Conservation (phyloP, 805 yeast species). For the Kodamaea fukazawae region DNA sequence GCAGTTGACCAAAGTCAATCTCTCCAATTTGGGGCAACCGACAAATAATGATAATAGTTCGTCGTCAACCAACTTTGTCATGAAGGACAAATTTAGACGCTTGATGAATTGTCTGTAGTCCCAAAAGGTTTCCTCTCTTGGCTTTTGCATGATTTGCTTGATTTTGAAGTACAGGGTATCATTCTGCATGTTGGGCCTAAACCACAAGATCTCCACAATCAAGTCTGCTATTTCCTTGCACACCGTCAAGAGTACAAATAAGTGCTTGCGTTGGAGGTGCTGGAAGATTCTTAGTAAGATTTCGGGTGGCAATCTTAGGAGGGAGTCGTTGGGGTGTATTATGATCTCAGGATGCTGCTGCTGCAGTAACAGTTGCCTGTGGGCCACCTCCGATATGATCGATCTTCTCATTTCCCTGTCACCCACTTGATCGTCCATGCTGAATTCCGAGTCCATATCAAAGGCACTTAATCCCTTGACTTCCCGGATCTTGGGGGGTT, state of each 20-base stretch:
- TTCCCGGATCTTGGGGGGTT: no score
- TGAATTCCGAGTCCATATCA: conserved; percentile 19
- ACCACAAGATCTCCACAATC: conserved; percentile 80
- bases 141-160: conserved; percentile 50
- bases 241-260: conserved; percentile 62
- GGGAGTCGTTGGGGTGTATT: conserved; percentile 26
- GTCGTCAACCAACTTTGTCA: conserved; percentile 67
- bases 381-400: conserved; percentile 20
- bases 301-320: conserved; percentile 54
- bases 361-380: conserved; percentile 8
- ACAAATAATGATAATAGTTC: conserved; percentile 55
- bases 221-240: conserved; percentile 79
- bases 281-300: conserved; percentile 66
- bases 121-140: conserved; percentile 53
- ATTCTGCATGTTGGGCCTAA: conserved; percentile 70
- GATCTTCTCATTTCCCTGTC: conserved; percentile 35
- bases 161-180: conserved; percentile 51
- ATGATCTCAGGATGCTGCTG: conserved; percentile 5
- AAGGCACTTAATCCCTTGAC: no score
- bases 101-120: conserved; percentile 68
- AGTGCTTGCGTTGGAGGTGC: conserved; percentile 58
- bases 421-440: conserved; percentile 36
- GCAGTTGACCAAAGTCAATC: conserved; percentile 84
- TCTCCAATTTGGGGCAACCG: conserved; percentile 74
- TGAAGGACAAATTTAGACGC: conserved; percentile 74